Base-by-base conservation (phyloP, 1,139 yeast genomes). In the Taphrina wiesneri region DNA sequence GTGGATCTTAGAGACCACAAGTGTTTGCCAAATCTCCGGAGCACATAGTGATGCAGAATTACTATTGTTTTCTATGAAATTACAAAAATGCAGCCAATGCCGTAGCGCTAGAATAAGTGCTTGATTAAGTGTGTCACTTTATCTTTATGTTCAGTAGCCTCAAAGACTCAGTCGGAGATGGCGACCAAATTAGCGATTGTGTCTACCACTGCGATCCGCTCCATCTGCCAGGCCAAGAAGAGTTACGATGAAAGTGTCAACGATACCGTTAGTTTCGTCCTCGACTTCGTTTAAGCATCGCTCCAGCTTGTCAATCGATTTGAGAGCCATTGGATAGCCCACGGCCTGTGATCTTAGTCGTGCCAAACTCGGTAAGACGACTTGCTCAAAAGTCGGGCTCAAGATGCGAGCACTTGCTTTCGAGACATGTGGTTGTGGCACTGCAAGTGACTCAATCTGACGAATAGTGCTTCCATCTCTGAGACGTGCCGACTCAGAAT, bases 311-410 rank as follows among this genome's bases (percentile, higher is more conserved):
- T 51, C 39, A 39, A 60, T 26, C 30, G 64, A 60, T 23, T 43
- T 51, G n/a, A 60, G 21, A 11, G 64, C 64, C 17, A 60, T 25
- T n/a, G 64, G 64, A 49, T 39, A 60, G 11, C 56, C 64, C 0
- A 23, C 21, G 15, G 64, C 64, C 28, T 53, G 64, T 13, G 51
- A 30, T 19, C 51, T 36, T 52, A 60, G 19, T 6, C 30, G 51
- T 4, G 34, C 28, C 17, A 60, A 15, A 11, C 51, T 51, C 9
- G 64, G 64, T 15, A 32, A 19, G 25, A 60, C 21, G 21, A 60
- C 28, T 0, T 41, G 23, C 17, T 28, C 23, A 26, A 49, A 51
- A 3, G 51, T 39, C 23, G 54, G 36, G 19, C 54, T 17, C n/a
- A 45, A 23, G 25, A 45, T n/a, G 13, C 28, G 49, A 21, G 19